Evolutionary conservation across 768 basidiomycete species (phyloP), one percentile per base, ranked within the genome.

Genomic region (Chalciporus piperatus): DNA sequence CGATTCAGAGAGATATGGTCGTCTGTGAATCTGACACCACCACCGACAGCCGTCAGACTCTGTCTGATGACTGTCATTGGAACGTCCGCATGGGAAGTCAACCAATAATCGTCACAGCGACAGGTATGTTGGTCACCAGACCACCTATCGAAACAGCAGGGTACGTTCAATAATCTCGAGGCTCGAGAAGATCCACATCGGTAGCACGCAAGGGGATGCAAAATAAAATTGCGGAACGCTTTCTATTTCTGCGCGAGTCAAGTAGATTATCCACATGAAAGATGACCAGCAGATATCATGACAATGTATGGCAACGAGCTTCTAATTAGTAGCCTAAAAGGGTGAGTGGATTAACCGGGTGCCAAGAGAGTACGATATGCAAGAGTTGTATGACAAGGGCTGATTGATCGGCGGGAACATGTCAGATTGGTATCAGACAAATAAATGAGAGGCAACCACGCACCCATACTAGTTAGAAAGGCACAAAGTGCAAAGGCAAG

Each of bases 221-320:
- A 2, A 22, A 4, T 2, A 22, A 22, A 22, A 22, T 22, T 4
- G 32, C 20, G 47, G 23, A 54, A 44, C 30, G 43, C 3, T 45
- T 43, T 28, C 27, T 43, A 54, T 50, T 37, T 42, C 55, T 28
- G 41, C 37, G 43, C 13, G 39, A 46, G 22, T 50, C 4, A 52
- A 28, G 42, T 48, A 37, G 30, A 47, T 49, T 61, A 63, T 63
- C 49, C 52, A 62, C 59, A 65, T 49, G 52, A 54, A 59, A 45
- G 35, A 25, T 47, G 51, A 30, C 42, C 25, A 35, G 11, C 47
- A 42, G 28, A 48, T 52, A 58, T 52, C 48, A 38, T 39, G 30
- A 64, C 47, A 50, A 49, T 46, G 44, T 41, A 40, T 44, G 19
- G 57, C 47, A 16, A 40, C 30, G 48, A 52, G 32, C 42, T 41